Base-by-base conservation (phyloP, 2,329 filamentous ascomycete genomes). In the Sporothrix luriei region DNA sequence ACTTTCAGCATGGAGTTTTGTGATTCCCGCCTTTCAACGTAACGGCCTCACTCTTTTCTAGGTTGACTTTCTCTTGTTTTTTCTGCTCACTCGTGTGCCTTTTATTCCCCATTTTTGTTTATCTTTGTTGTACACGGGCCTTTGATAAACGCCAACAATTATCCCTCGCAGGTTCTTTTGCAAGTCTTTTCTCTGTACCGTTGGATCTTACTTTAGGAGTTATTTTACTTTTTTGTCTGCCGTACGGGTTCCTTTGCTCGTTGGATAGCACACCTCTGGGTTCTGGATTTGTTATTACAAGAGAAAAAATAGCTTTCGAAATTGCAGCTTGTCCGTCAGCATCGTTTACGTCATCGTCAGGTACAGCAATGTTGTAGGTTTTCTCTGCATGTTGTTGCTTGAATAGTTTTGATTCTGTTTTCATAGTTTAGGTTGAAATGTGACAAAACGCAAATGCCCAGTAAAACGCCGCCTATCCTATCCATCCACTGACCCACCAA, bases 401-500 rank as follows among this genome's bases (percentile, higher is more conserved):
- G 24, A 1, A 13, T 55, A 7, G 3, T 55, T 19, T 55, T 33
- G 4, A 33, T 55, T 33, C 1, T 54, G 14, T 54, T 54, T 11
- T 16, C 14, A 54, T 29, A 29, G 16, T n/a, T 33, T 26, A 6
- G n/a, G 5, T 33, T 10, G 2, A 55, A 55, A n/a, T 19, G 6
- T 19, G 21, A 21, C 40, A 43, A 16, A 43, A 43, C 10, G n/a
- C 26, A 55, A 55, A 38, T 16, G 10, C 29, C 16, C 4, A 38
- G 54, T 57, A 21, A 62, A 62, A 62, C 57, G 57, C 57, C 57
- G 26, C 24, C 51, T 7, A 29, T 54, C 51, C 51, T 33, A 29
- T 14, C 51, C 24, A 29, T 29, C 24, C 51, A 29, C 13, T 24
- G 10, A 29, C 43, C 40, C 48, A 16, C 61, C 61, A 24, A n/a